Conservation (phyloP, 2,329 filamentous ascomycete genomes). For the Zymoseptoria ardabiliae region DNA sequence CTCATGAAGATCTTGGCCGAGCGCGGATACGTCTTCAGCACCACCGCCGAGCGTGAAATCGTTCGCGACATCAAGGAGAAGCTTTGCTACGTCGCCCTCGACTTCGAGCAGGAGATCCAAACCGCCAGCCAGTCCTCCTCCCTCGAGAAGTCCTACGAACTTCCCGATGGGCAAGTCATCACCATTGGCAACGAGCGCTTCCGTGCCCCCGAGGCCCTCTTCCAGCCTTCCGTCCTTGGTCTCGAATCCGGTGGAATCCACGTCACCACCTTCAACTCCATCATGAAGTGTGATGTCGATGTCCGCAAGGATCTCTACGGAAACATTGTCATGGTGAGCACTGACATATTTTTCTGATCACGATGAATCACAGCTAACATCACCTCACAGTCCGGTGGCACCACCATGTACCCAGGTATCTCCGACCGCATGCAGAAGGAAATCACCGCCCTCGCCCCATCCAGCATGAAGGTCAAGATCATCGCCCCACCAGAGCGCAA, state of each 20-base stretch:
- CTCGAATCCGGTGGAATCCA: constrained; percentile 98
- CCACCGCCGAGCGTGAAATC: constrained; percentile 99
- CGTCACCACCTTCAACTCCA: constrained; percentile 99
- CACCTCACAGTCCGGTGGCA: constrained; percentile 81
- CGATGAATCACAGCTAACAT: constrained; percentile 29
- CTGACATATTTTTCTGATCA: background rate
- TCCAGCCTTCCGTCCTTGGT: constrained; percentile 97
- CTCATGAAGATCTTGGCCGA: constrained; percentile 99
- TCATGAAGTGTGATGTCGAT: constrained; percentile 99
- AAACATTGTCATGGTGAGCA: constrained; percentile 99
- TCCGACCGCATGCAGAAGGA: constrained; percentile 99
- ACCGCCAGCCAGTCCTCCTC: constrained; percentile 97
- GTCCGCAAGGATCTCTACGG: constrained; percentile 99
- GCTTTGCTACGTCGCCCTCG: constrained; percentile 99
- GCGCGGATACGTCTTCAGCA: constrained; percentile 99
- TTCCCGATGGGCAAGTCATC: constrained; percentile 99
- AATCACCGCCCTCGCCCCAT: constrained; percentile 97
- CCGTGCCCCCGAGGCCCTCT: constrained; percentile 98
- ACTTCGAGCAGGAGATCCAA: constrained; percentile 99
- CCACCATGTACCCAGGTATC: constrained; percentile 99
- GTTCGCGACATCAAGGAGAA: constrained; percentile 99
- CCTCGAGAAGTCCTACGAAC: constrained; percentile 99
- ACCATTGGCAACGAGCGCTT: constrained; percentile 99
- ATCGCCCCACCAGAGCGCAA: constrained; percentile 99
- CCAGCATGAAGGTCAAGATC: constrained; percentile 99